Evolutionary conservation across 805 yeast genomes (phyloP), one percentile per base, ranked within the genome.

Genomic region (Ogataea degrootiae): DNA sequence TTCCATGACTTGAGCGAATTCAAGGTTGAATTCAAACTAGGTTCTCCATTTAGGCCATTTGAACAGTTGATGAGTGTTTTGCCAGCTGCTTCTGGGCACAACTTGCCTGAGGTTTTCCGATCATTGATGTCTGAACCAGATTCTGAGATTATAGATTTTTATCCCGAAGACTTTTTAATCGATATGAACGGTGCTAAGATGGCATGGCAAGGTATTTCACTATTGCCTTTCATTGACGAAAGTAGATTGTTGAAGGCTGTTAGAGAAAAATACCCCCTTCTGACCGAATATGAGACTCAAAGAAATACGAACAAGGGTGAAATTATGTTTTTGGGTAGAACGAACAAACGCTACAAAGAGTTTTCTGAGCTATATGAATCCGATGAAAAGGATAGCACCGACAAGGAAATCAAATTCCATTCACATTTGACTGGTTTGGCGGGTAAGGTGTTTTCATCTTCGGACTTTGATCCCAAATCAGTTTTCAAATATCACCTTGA

Each of bases 131-230:
- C 81, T 8, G 79, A 83, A 23, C 77, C 84, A 1, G 79, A 79
- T 40, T 87, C 96, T 37, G 95, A 85, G 45, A 89, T 91, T 51
- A 83, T 87, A 53, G 97, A 91, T 59, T 91, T 90, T 56, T 91
- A 91, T 59, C 98, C 98, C 0, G 87, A 80, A 48, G 84, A 87
- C 33, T 91, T 91, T 67, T 79, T 83, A 41, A 84, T 91, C 54
- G 98, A 91, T 67, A 89, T 91, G 96, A 90, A 91, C 62, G 98
- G 98, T 29, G 87, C 88, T 56, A 89, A 87, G 55, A 85, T 86
- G 88, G 75, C 92, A 43, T 91, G 98, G 98, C 95, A 89, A 63
- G 97, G 96, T 45, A 85, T 91, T 58, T 91, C 96, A 0, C 68
- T 91, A 37, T 69, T 91, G 46, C 97, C 98, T 0, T 91, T 91